Evolutionary conservation across 164 flowering plant genomes (phyloP), one percentile per base, ranked within the genome.

Genomic region (Piper longum): DNA sequence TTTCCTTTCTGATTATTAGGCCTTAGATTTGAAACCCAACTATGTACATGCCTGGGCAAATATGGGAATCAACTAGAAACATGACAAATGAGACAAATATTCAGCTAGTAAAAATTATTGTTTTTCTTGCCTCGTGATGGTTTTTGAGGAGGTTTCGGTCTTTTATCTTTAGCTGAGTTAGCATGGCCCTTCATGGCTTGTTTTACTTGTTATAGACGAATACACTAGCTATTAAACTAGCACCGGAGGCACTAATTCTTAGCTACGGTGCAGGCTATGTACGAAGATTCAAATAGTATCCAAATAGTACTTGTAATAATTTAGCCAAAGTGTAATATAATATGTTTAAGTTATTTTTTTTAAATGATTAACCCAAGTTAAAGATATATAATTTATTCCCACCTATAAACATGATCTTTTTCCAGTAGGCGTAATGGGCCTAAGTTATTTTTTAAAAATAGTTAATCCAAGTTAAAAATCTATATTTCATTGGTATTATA

Each of bases 11-110:
- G 44, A 16, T 71, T 69, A 55, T 52, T 76, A 93, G 98, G 99
- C 99, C 14, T 73, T 93, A 42, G 96, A 93, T 79, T 77, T 93
- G 81, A 93, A 93, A 77, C 97, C 99, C 62, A 93, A 93, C 68
- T 93, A 93, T 75, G 97, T 90, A 63, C 96, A 97, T 61, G 99
- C 97, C 58, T 93, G 99, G 97, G 99, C 95, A 58, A 93, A 93
- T 79, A 93, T 93, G 96, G 98, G 98, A 18, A 93, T 93, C 75
- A 88, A n/a, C n/a, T n/a, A n/a, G n/a, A n/a, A n/a, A n/a, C n/a
- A n/a, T n/a, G n/a, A n/a, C n/a, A n/a, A n/a, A n/a, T n/a, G n/a
- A n/a, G n/a, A n/a, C n/a, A n/a, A n/a, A n/a, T n/a, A n/a, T n/a
- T n/a, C 6, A 5, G 11, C 6, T 44, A 44, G 11, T 5, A 4